Percentiles rank a stretch among this genome's conserved stretches.
Conservation (phyloP, 2,329 filamentous ascomycete genomes). For the Neophaeococcomyces mojaviensis region DNA sequence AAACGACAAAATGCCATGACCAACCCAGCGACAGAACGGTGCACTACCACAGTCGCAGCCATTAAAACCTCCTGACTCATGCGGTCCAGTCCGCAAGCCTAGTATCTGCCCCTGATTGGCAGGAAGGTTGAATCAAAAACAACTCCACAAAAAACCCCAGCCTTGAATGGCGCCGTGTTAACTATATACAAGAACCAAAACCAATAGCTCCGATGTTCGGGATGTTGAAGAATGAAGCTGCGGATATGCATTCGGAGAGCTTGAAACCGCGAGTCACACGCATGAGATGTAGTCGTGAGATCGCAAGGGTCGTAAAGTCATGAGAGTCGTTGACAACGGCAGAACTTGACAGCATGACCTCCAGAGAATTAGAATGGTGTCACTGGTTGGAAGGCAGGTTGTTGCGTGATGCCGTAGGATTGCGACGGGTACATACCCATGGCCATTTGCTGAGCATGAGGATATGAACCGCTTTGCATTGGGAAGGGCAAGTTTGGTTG, state of each 20-base stretch:
- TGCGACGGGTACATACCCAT: constrained; percentile 4
- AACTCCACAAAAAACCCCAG: not conserved
- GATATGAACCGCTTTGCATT: constrained; percentile 7
- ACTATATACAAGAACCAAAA: no score
- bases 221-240: no score
- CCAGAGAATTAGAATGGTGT: not conserved
- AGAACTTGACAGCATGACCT: no score
- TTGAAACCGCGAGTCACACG: not conserved
- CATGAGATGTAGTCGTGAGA: not conserved
- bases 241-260: not conserved
- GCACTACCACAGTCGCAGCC: not conserved
- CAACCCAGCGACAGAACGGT: no score
- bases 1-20: no score
- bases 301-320: not conserved
- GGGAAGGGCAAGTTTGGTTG: constrained; percentile 1
- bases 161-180: not conserved
- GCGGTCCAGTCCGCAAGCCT: not conserved
- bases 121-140: not conserved
- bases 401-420: constrained; percentile 2
- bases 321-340: not conserved
- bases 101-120: not conserved
- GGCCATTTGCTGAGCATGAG: constrained; percentile 1
- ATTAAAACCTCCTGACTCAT: not conserved
- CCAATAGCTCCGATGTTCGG: no score
- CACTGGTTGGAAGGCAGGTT: not conserved